Percentiles rank a stretch among this genome's conserved stretches.
Evolutionary conservation across 164 flowering plant species (phyloP).

Genomic region (Tetracentron sinense): DNA sequence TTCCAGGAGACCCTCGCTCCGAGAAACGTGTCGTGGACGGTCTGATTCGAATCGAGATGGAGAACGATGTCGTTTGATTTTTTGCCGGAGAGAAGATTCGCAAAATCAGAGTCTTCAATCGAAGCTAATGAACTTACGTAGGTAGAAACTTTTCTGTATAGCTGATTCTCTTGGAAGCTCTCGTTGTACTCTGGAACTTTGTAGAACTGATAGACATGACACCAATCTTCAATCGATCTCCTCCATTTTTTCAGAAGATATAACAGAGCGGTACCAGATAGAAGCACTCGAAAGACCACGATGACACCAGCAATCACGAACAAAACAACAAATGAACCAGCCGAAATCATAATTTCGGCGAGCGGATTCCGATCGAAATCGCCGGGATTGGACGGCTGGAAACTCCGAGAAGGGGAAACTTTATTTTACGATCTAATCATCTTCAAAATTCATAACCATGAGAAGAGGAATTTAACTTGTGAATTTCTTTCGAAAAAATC

Average conservation of each 20-base stretch:
- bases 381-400: not conserved
- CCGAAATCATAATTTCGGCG: slow-evolving; percentile 5
- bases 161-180: slow-evolving; percentile 52
- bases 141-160: slow-evolving; percentile 40
- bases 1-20: slow-evolving; percentile 55
- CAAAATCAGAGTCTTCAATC: slow-evolving; percentile 59
- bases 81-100: slow-evolving; percentile 57
- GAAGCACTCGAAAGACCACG: not conserved
- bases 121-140: slow-evolving; percentile 58
- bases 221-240: slow-evolving; percentile 33
- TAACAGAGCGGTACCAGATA: not conserved
- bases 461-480: too few species aligned
- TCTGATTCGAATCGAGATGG: slow-evolving; percentile 44
- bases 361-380: not conserved
- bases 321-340: not conserved
- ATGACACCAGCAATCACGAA: slow-evolving; percentile 1
- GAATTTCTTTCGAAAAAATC: too few species aligned
- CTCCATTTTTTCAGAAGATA: slow-evolving; percentile 21
- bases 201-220: slow-evolving; percentile 48
- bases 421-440: too few species aligned
- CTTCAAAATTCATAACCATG: too few species aligned
- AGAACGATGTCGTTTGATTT: slow-evolving; percentile 52
- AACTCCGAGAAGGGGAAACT: too few species aligned
- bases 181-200: slow-evolving; percentile 58
- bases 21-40: slow-evolving; percentile 53